These are phyloP conservation scores for Giardia muris DNA, from an alignment of 208 protist genomes.

Conservation along the genomic window DNA sequence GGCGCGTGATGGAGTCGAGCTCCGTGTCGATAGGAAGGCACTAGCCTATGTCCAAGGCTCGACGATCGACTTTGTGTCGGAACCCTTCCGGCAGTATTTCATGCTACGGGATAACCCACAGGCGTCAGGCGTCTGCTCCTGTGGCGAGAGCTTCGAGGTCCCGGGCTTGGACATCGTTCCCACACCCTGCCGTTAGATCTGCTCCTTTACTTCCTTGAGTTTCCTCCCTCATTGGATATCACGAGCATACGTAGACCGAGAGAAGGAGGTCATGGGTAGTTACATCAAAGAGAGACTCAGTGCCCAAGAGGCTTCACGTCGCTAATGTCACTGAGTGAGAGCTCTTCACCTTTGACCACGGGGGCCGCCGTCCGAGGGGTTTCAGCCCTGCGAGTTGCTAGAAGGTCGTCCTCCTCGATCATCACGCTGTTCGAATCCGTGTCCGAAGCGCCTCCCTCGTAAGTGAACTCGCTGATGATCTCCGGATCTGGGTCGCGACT, in stretches of 20 bases:
- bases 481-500: background rate
- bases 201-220: too few species aligned
- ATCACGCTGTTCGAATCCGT: background rate
- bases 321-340: too few species aligned
- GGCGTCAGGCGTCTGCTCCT: background rate
- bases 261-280: too few species aligned
- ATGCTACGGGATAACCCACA: background rate
- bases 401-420: background rate
- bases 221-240: too few species aligned
- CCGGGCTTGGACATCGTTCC: background rate
- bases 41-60: background rate
- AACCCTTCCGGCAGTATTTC: background rate
- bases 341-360: too few species aligned
- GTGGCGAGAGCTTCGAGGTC: background rate
- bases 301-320: too few species aligned
- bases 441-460: background rate
- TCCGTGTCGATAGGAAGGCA: background rate
- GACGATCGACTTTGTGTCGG: background rate
- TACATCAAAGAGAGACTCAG: too few species aligned
- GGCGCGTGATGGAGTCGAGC: background rate
- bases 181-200: background rate
- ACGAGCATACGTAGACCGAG: too few species aligned
- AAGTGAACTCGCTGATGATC: background rate
- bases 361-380: too few species aligned
- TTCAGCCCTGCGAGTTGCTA: background rate